Evolutionary conservation across 164 flowering plant genomes (phyloP), one percentile per base, ranked within the genome.

Genomic region (Tetracentron sinense): DNA sequence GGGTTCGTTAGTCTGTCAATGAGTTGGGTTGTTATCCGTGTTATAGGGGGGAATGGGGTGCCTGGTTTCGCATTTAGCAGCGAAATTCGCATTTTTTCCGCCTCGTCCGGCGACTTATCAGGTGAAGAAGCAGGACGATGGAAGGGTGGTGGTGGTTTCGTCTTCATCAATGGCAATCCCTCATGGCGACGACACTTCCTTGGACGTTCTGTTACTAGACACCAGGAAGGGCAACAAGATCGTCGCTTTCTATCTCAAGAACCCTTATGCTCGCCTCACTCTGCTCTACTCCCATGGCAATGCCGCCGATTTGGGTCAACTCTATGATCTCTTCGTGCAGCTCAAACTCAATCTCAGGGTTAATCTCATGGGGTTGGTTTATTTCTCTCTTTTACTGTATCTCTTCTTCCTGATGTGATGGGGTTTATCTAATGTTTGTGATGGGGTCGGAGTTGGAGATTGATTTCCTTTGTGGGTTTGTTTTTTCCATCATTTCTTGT

Each of bases 241-340:
- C 51, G 96, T 90, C 0, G 88, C 91, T 21, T 87, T 93, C 60
- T 90, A 83, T 62, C 65, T 90, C 33, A 84, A 63, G 26, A 93
- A 90, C 69, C 97, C 97, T 1, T 82, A 75, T 71, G 97, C 98
- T 27, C 72, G 96, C 22, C 84, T 93, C 53, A 93, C 98, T 46
- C 58, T 93, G 59, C 85, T 93, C 0, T 93, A 90, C 73, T 90
- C 97, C 6, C 98, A 93, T 79, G 98, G 98, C 53, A 92, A 92
- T 82, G 98, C 96, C 16, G 93, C 96, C 54, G 98, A 93, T 78
- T 81, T 93, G 55, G 98, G 98, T 25, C 97, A 93, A 56, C 89
- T 93, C 31, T 90, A 84, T 56, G 96, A 93, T 63, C 93, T 93
- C 73, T 93, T 93, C 65, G 85, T 85, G 14, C 97, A 93, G 77